A percentile compares a stretch with the other conserved stretches of the same genome.
These are phyloP conservation scores for Iberis amara DNA, from an alignment of 441 rosid genomes.

Conservation along the genomic window DNA sequence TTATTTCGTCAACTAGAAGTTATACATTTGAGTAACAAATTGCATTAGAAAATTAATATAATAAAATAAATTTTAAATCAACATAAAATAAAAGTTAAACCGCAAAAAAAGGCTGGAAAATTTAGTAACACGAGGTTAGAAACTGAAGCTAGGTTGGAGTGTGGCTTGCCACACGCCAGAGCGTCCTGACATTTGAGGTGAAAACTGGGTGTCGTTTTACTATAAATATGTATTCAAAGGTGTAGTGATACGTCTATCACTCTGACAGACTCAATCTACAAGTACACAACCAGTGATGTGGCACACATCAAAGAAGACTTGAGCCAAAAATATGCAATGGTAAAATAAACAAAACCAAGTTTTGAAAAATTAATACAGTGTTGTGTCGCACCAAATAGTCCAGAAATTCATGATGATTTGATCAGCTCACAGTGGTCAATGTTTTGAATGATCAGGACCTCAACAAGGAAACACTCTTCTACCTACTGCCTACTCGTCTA, in stretches of 20 bases:
- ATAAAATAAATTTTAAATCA: background rate
- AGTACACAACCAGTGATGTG: slow-evolving; percentile 22
- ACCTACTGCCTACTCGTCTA: slow-evolving; percentile 20
- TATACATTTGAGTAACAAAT: too few species aligned
- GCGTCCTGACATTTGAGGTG: slow-evolving; percentile 22
- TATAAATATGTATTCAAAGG: background rate
- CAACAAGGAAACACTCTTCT: slow-evolving; percentile 27
- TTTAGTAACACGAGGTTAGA: background rate
- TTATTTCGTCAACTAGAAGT: too few species aligned
- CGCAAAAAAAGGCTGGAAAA: background rate
- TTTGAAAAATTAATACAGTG: slow-evolving; percentile 20
- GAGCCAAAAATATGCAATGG: slow-evolving; percentile 8
- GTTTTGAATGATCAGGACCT: slow-evolving; percentile 22
- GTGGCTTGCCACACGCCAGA: slow-evolving; percentile 22
- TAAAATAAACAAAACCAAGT: too few species aligned
- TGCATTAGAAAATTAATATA: too few species aligned
- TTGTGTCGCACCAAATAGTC: slow-evolving; percentile 26
- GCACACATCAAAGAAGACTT: slow-evolving; percentile 18
- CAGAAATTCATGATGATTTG: slow-evolving; percentile 29
- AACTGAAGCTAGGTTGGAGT: slow-evolving; percentile 15
- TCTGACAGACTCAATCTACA: slow-evolving; percentile 27
- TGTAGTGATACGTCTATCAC: slow-evolving; percentile 27
- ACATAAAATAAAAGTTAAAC: background rate
- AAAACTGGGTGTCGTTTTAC: slow-evolving; percentile 28
- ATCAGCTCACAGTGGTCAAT: slow-evolving; percentile 27